Base-by-base conservation (phyloP, 495 filamentous ascomycete species). In the Penicillium atrosanguineum region DNA sequence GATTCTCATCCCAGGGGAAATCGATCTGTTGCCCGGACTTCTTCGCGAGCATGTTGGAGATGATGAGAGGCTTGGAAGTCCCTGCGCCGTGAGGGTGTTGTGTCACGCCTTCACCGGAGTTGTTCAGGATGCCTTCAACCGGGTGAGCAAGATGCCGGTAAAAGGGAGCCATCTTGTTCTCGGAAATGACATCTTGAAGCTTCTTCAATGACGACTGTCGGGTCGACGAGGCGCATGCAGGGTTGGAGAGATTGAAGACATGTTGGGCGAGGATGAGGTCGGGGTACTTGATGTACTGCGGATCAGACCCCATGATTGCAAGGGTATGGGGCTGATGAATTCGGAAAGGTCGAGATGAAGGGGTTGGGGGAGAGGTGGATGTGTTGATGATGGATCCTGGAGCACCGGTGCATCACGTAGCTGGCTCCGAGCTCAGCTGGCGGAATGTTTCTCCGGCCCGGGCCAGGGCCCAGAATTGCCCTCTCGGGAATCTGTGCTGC, bases 81-180 rank as follows among this genome's bases (percentile, higher is more conserved):
- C 80, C 79, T 55, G 78, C 73, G 9, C 60, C 64, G 48, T 79
- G 73, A 43, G 83, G 70, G 47, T 81, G 81, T 62, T 82, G 78
- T 46, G 82, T 71, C 52, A 83, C 75, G 50, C 85, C 83, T 74
- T 93, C 90, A 41, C 89, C 89, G 16, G 79, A 74, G 46, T 74
- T 70, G 67, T 96, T 96, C 63, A 98, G 75, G 61, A 96, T 87
- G 50, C 94, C 94, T 52, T 96, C 91, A n/a, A 79, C 76, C 12
- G 94, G 94, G 69, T 97, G 94, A 38, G 95, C 95, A 25, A 98
- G 85, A 67, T 95, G 90, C 60, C 90, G 86, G 73, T 98, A 98
- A 26, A 97, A 83, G 15, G 94, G 93, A 36, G 95, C 94, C 90
- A 97, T 97, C 76, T 96, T 95, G 64, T 94, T 79, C 70, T 95